Evolutionary conservation across 2,329 filamentous ascomycete genomes (phyloP).

Genomic region (Myriosclerotinia scirpicola): DNA sequence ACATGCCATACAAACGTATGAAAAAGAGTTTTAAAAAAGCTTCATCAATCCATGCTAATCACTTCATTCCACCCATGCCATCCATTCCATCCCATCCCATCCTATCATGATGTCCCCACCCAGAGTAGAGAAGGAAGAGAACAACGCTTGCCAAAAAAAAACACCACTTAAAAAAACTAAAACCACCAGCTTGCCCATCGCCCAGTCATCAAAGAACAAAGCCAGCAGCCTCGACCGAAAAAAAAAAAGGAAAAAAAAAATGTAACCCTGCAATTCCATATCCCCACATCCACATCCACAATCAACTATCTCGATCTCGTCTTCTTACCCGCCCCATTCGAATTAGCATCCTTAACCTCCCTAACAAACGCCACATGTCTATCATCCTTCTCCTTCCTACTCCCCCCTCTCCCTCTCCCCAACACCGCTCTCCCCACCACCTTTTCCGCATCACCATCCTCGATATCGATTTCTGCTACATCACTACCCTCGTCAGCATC

Average conservation of each 20-base stretch:
- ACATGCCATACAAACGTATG: neutral
- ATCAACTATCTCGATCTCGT: neutral
- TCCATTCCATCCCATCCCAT: neutral
- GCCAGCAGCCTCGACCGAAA: neutral
- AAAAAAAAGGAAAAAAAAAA: neutral
- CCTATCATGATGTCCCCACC: neutral
- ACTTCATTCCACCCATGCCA: no score
- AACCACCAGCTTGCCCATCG: neutral
- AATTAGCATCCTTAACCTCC: conserved; percentile 29
- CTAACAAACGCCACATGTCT: conserved; percentile 43
- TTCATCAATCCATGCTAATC: neutral
- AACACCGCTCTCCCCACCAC: conserved; percentile 35
- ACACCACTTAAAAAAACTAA: neutral
- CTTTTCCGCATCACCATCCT: conserved; percentile 47
- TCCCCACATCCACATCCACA: neutral
- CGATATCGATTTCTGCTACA: conserved; percentile 61
- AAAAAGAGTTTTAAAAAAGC: neutral
- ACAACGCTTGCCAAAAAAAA: conserved; percentile 1
- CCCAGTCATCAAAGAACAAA: neutral
- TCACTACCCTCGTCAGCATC: conserved; percentile 60
- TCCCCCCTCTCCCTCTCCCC: conserved; percentile 31
- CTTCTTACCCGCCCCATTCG: neutral
- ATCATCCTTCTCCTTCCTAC: conserved; percentile 36
- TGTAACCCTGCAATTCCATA: neutral
- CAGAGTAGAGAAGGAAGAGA: neutral